Percentiles rank a stretch among this genome's conserved stretches.
Evolutionary conservation across 2,329 filamentous ascomycete species (phyloP).

Genomic region (Penicillium sp.): DNA sequence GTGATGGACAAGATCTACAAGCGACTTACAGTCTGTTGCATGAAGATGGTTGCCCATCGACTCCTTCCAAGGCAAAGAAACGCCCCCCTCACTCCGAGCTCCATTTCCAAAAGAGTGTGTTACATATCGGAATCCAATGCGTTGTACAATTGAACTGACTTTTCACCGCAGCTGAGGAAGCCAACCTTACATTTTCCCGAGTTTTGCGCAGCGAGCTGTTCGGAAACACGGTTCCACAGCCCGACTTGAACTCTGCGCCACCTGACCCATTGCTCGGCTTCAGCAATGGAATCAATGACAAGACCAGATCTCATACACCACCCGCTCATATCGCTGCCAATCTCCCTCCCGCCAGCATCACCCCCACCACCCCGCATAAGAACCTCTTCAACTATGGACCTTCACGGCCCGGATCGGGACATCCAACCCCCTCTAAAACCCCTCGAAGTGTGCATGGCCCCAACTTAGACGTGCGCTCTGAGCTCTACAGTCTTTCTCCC

Average conservation of each 20-base stretch:
- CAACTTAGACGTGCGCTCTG: slow-evolving; percentile 83
- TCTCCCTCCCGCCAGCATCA: slow-evolving; percentile 69
- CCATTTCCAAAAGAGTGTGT: slow-evolving; percentile 86
- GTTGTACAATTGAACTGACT: slow-evolving; percentile 10
- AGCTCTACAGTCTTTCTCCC: slow-evolving; percentile 93
- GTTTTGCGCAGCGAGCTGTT: slow-evolving; percentile 89
- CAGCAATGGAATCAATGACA: slow-evolving; percentile 58
- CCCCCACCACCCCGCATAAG: slow-evolving; percentile 93
- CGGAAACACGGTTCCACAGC: slow-evolving; percentile 82
- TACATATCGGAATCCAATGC: slow-evolving; percentile 1
- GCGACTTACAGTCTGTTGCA: slow-evolving; percentile 89
- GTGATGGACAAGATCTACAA: slow-evolving; percentile 87
- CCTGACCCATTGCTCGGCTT: slow-evolving; percentile 51
- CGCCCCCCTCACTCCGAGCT: slow-evolving; percentile 84
- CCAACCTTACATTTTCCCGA: slow-evolving; percentile 86
- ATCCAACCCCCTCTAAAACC: slow-evolving; percentile 84
- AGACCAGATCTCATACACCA: slow-evolving; percentile 75
- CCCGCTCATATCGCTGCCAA: slow-evolving; percentile 64
- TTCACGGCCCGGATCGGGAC: slow-evolving; percentile 69
- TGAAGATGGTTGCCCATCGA: slow-evolving; percentile 89
- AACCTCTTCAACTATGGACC: slow-evolving; percentile 94
- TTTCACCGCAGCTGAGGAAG: slow-evolving; percentile 69
- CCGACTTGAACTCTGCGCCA: slow-evolving; percentile 62
- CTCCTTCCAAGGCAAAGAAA: slow-evolving; percentile 80
- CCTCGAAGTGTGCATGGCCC: slow-evolving; percentile 83